Conservation (phyloP, 176 grass and related monocot species). For the Otatea glauca region DNA sequence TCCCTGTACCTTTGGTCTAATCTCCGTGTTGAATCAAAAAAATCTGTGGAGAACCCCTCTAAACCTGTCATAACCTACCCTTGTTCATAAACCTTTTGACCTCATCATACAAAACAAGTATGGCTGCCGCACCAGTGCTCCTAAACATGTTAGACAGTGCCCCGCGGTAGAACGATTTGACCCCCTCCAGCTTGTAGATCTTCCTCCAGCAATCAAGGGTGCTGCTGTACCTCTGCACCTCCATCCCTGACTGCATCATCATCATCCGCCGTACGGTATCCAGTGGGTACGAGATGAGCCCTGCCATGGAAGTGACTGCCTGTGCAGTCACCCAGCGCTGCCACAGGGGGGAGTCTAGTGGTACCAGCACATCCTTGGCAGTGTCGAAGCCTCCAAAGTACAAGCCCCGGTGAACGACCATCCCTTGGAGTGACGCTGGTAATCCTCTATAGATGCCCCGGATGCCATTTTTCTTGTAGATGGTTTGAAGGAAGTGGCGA, state of each 20-base stretch:
- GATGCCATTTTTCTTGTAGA: constrained; percentile 80
- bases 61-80: constrained; percentile 59
- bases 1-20: constrained; percentile 39
- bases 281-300: constrained; percentile 79
- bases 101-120: constrained; percentile 95
- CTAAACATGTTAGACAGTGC: constrained; percentile 90
- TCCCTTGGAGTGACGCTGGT: constrained; percentile 76
- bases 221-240: constrained; percentile 67
- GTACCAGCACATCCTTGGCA: constrained; percentile 73
- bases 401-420: constrained; percentile 88
- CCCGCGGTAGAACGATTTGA: constrained; percentile 78
- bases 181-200: constrained; percentile 77
- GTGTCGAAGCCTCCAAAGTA: constrained; percentile 99
- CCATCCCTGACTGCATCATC: constrained; percentile 98
- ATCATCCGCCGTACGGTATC: constrained; percentile 89
- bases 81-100: constrained; percentile 86
- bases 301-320: constrained; percentile 74
- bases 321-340: constrained; percentile 83
- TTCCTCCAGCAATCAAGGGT: constrained; percentile 92
- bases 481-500: constrained; percentile 80
- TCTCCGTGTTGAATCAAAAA: constrained; percentile 48
- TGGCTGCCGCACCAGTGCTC: constrained; percentile 86
- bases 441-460: constrained; percentile 83
- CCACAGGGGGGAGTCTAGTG: constrained; percentile 73
- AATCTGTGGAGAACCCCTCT: constrained; percentile 23